Conservation (phyloP, 352 stramenopile genomes). For the Phytopythium montanum region DNA sequence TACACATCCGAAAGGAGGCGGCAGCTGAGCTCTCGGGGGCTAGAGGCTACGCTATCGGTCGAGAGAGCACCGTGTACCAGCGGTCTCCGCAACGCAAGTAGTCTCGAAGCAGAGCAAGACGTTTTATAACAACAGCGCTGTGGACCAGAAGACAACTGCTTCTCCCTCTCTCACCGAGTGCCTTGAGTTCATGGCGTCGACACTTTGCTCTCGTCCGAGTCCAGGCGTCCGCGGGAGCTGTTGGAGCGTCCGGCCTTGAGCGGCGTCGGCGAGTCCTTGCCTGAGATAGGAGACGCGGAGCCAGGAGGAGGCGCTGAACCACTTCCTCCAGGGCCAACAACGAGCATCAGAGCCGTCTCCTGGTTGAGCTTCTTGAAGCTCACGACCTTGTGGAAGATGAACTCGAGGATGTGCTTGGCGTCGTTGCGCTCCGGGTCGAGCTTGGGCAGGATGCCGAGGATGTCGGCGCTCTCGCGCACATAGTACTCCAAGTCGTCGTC, state of each 20-base stretch:
- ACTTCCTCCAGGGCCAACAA: slow-evolving; percentile 1
- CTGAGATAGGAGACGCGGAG: slow-evolving; percentile 16
- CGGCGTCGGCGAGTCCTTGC: slow-evolving; percentile 14
- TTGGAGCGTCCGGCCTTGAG: slow-evolving; percentile 11
- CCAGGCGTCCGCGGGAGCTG: slow-evolving; percentile 23
- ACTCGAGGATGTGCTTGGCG: slow-evolving; percentile 91
- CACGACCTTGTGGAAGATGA: slow-evolving; percentile 91
- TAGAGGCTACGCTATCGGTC: slow-evolving; percentile 51
- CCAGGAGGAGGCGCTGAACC: slow-evolving; percentile 7
- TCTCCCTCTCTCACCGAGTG: neutral
- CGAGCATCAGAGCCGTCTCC: slow-evolving; percentile 31
- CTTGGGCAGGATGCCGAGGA: slow-evolving; percentile 86
- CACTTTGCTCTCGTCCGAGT: slow-evolving; percentile 48
- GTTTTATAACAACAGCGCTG: neutral
- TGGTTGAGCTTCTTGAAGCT: slow-evolving; percentile 93
- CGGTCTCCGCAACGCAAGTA: slow-evolving; percentile 16
- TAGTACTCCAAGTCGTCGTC: slow-evolving; percentile 95
- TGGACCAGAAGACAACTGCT: neutral
- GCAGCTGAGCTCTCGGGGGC: slow-evolving; percentile 37
- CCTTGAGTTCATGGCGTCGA: slow-evolving; percentile 33
- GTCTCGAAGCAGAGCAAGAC: neutral
- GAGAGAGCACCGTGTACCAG: slow-evolving; percentile 64
- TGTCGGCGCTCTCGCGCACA: slow-evolving; percentile 90
- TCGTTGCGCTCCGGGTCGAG: slow-evolving; percentile 66
- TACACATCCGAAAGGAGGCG: slow-evolving; percentile 60